These are phyloP conservation scores for Coffea eugenioides DNA, from an alignment of 257 asterid genomes.

Conservation along the genomic window DNA sequence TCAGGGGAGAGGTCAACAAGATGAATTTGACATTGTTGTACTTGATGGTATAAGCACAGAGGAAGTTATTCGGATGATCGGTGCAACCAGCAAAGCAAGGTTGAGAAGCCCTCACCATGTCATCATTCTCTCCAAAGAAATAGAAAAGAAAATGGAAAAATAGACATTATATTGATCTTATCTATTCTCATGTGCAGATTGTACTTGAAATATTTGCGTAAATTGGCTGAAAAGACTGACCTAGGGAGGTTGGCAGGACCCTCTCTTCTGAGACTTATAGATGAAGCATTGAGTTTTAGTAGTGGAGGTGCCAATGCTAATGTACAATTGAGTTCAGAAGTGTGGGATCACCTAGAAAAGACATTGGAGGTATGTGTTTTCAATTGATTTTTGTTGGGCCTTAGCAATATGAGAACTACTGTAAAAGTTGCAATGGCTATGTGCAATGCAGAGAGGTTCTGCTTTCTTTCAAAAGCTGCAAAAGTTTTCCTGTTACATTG, in stretches of 20 bases:
- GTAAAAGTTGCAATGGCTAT: not conserved
- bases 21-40: conserved; percentile 60
- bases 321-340: conserved; percentile 71
- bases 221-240: conserved; percentile 86
- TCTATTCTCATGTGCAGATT: conserved; percentile 44
- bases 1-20: conserved; percentile 33
- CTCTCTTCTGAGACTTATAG: conserved; percentile 77
- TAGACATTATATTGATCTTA: conserved; percentile 8
- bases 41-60: conserved; percentile 85
- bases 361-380: conserved; percentile 53
- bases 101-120: conserved; percentile 22
- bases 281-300: conserved; percentile 62
- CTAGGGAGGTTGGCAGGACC: conserved; percentile 87
- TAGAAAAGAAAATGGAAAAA: not conserved
- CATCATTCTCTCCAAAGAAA: not conserved
- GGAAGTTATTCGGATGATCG: conserved; percentile 83
- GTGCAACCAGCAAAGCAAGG: conserved; percentile 85
- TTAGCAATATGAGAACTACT: not conserved
- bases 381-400: conserved; percentile 7
- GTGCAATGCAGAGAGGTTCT: conserved; percentile 65
- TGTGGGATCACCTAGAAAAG: conserved; percentile 69
- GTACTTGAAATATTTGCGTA: conserved; percentile 74
- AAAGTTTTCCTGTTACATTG: conserved; percentile 73
- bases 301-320: conserved; percentile 46
- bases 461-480: conserved; percentile 54